A percentile compares a stretch with the other conserved stretches of the same genome.
phyloP scores from a whole-genome alignment of 2,329 filamentous ascomycete species.

The Stagonosporopsis tanaceti region DNA sequence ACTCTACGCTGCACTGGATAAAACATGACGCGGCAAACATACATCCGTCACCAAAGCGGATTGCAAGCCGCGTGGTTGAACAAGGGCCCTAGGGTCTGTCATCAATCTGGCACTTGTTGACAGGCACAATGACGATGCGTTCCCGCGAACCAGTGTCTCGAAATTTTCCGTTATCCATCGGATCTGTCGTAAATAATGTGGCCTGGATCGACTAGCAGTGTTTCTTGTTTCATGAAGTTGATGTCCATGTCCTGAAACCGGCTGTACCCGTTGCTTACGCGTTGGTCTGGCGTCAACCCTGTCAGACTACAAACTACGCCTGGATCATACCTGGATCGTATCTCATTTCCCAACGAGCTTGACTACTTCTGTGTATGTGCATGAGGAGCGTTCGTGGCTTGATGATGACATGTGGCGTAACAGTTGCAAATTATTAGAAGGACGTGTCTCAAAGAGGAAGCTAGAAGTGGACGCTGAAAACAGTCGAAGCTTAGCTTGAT shows the following conservation, averaged over 20 bases:
- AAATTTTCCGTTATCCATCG: not conserved
- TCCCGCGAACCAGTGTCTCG: constrained; percentile 11
- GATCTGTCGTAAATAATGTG: not conserved
- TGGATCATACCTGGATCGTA: not conserved
- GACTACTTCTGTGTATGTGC: not conserved
- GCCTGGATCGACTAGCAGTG: constrained; percentile 2
- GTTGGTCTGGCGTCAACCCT: constrained; percentile 8
- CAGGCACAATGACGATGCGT: not conserved
- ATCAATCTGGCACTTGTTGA: constrained; percentile 20
- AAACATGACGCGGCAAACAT: constrained; percentile 14
- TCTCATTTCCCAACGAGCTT: not conserved
- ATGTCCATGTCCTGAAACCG: constrained; percentile 17
- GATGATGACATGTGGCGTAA: constrained; percentile 10
- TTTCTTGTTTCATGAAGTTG: constrained; percentile 12
- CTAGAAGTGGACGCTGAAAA: not conserved
- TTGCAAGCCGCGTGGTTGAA: constrained; percentile 9
- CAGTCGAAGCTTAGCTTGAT: not conserved
- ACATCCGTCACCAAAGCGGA: not conserved
- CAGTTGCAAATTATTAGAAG: not conserved
- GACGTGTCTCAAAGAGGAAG: not conserved
- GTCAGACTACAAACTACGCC: not conserved
- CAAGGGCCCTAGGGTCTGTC: constrained; percentile 7
- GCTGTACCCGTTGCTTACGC: constrained; percentile 20
- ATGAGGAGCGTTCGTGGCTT: constrained; percentile 6
- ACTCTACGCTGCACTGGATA: not conserved